These are phyloP conservation scores for Hypoxylon cercidicola DNA, from an alignment of 495 filamentous ascomycete species.

Conservation along the genomic window DNA sequence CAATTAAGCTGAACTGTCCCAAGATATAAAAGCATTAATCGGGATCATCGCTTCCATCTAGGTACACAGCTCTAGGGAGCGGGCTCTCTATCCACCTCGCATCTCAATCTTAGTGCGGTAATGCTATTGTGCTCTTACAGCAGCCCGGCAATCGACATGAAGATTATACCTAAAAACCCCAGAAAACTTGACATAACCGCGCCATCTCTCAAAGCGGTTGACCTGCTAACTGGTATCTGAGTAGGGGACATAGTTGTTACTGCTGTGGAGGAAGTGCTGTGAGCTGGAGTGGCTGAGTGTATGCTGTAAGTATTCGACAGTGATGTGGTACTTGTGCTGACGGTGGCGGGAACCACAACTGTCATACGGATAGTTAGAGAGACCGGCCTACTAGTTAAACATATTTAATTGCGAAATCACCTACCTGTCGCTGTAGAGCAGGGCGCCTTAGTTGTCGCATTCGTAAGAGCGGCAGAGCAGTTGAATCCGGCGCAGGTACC, in stretches of 20 bases:
- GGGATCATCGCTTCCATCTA: not conserved
- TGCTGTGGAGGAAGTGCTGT: constrained; percentile 11
- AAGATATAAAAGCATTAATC: constrained; percentile 1
- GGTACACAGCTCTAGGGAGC: constrained; percentile 8
- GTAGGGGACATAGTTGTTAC: constrained; percentile 18
- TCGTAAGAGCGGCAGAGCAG: constrained; percentile 12
- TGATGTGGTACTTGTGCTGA: constrained; percentile 4
- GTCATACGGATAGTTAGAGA: constrained; percentile 13
- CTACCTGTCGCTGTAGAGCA: constrained; percentile 39
- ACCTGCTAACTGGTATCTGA: constrained; percentile 32
- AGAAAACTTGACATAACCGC: constrained; percentile 1
- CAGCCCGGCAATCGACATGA: constrained; percentile 13
- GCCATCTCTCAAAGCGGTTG: not conserved
- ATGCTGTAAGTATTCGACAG: not conserved
- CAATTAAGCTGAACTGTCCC: not conserved
- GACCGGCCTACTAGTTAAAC: not conserved
- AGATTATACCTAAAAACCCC: constrained; percentile 4
- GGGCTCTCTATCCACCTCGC: constrained; percentile 10
- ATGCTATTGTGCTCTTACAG: constrained; percentile 4
- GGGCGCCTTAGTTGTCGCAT: constrained; percentile 23
- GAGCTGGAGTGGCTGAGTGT: constrained; percentile 6
- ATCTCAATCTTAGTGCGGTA: not conserved
- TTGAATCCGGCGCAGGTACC: constrained; percentile 13
- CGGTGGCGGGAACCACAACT: constrained; percentile 13
- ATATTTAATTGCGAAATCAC: not conserved